phyloP scores from a whole-genome alignment of 768 basidiomycete species.

The Mycena alexandri region DNA sequence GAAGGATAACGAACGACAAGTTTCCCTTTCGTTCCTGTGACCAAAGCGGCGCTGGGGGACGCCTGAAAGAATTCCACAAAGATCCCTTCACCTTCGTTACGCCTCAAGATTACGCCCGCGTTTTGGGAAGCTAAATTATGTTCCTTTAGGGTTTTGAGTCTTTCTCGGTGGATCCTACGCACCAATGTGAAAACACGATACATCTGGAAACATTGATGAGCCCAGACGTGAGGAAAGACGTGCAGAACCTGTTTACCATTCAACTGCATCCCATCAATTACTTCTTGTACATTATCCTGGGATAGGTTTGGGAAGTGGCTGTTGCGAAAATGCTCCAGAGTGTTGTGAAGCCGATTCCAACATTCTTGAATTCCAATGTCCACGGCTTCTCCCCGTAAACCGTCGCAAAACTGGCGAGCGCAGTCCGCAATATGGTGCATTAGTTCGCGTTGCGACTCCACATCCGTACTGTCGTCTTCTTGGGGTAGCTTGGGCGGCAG shows the following conservation, averaged over 20 bases:
- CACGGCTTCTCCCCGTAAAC: not conserved
- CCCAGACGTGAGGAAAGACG: not conserved
- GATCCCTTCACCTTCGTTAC: slow-evolving; percentile 44
- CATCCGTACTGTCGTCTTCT: slow-evolving; percentile 44
- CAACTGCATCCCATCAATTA: slow-evolving; percentile 21
- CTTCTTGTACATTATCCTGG: slow-evolving; percentile 29
- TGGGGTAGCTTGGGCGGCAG: slow-evolving; percentile 56
- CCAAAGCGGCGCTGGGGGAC: slow-evolving; percentile 48
- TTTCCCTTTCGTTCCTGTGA: slow-evolving; percentile 57
- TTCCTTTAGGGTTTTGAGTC: no score
- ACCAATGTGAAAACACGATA: slow-evolving; percentile 51
- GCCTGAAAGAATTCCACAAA: slow-evolving; percentile 63
- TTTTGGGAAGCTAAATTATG: slow-evolving; percentile 54
- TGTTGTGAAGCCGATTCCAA: slow-evolving; percentile 1
- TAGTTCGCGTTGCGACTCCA: slow-evolving; percentile 44
- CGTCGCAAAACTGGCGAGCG: slow-evolving; percentile 2
- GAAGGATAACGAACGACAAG: slow-evolving; percentile 62
- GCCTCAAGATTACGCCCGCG: slow-evolving; percentile 55
- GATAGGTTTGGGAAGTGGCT: not conserved
- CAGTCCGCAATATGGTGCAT: slow-evolving; percentile 36
- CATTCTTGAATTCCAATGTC: not conserved
- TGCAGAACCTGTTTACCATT: slow-evolving; percentile 3
- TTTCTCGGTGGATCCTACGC: no score
- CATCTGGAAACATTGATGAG: slow-evolving; percentile 45
- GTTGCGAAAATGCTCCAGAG: not conserved